Evolutionary conservation across 768 basidiomycete species (phyloP).

Genomic region (Podaxis mareebaensis): DNA sequence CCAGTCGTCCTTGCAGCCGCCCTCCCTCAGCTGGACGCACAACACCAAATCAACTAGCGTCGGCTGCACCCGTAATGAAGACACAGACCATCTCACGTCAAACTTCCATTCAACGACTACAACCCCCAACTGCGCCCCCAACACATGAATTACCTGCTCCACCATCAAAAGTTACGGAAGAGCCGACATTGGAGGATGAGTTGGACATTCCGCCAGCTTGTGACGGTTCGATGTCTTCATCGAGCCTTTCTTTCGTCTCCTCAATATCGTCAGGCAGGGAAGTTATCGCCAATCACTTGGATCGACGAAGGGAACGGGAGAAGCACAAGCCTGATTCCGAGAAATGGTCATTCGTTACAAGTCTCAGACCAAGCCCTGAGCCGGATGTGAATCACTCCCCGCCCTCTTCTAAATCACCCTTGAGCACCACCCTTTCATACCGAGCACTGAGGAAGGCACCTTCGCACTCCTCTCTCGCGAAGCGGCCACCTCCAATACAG

Average conservation of each 20-base stretch:
- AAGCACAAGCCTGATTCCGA: constrained; percentile 28
- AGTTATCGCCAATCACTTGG: constrained; percentile 26
- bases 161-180: constrained; percentile 27
- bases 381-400: constrained; percentile 19
- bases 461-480: constrained; percentile 57
- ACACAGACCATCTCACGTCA: constrained; percentile 43
- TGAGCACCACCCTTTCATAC: constrained; percentile 26
- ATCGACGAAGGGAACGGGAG: constrained; percentile 27
- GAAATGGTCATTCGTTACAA: constrained; percentile 24
- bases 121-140: constrained; percentile 52
- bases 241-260: constrained; percentile 46
- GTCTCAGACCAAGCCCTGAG: constrained; percentile 20
- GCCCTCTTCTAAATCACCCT: constrained; percentile 19
- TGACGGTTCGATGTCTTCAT: constrained; percentile 34
- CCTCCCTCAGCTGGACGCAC: constrained; percentile 16
- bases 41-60: not conserved
- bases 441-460: constrained; percentile 51
- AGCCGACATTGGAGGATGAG: constrained; percentile 19
- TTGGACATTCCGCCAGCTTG: constrained; percentile 12
- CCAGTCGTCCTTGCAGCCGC: constrained; percentile 15
- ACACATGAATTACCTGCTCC: constrained; percentile 47
- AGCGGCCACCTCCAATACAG: constrained; percentile 32
- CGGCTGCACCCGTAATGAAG: constrained; percentile 18
- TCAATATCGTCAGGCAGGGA: constrained; percentile 33
- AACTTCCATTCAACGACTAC: constrained; percentile 41